Evolutionary conservation across 805 yeast genomes (phyloP).

Genomic region (Maudiozyma pseudohumilis): DNA sequence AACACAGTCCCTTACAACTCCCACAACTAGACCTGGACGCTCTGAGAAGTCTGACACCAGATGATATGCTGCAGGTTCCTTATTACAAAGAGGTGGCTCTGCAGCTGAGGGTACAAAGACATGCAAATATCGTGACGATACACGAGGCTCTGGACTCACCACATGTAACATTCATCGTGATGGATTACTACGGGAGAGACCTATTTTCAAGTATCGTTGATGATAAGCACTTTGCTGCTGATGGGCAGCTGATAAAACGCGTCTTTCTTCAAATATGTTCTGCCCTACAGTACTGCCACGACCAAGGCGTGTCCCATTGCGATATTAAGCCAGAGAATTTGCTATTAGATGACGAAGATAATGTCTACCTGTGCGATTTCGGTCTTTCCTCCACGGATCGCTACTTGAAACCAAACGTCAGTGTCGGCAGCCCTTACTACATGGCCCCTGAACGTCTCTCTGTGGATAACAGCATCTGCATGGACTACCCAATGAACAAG

Average conservation of each 20-base stretch:
- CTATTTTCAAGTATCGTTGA: constrained; percentile 80
- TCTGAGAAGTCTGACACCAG: constrained; percentile 25
- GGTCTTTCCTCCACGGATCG: constrained; percentile 68
- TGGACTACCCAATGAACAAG: constrained; percentile 48
- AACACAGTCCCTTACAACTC: constrained; percentile 12
- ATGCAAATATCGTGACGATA: constrained; percentile 69
- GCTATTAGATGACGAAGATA: constrained; percentile 49
- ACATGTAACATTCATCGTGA: constrained; percentile 52
- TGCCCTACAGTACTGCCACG: constrained; percentile 75
- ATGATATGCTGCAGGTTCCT: constrained; percentile 27
- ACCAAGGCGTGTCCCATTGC: constrained; percentile 78
- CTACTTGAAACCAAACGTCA: constrained; percentile 53
- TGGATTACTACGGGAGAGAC: constrained; percentile 86
- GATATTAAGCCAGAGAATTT: constrained; percentile 95
- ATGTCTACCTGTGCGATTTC: constrained; percentile 69
- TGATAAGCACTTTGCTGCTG: constrained; percentile 45
- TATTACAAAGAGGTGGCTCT: constrained; percentile 57
- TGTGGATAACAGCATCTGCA: not conserved
- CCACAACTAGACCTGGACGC: constrained; percentile 23
- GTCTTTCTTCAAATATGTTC: constrained; percentile 71
- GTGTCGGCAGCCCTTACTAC: constrained; percentile 81
- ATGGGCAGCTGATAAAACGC: constrained; percentile 41
- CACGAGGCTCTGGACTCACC: constrained; percentile 60
- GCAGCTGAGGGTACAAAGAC: constrained; percentile 66
- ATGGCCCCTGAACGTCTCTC: constrained; percentile 77